Conservation (phyloP, 208 protist species). For the Wallacemonas collosoma region DNA sequence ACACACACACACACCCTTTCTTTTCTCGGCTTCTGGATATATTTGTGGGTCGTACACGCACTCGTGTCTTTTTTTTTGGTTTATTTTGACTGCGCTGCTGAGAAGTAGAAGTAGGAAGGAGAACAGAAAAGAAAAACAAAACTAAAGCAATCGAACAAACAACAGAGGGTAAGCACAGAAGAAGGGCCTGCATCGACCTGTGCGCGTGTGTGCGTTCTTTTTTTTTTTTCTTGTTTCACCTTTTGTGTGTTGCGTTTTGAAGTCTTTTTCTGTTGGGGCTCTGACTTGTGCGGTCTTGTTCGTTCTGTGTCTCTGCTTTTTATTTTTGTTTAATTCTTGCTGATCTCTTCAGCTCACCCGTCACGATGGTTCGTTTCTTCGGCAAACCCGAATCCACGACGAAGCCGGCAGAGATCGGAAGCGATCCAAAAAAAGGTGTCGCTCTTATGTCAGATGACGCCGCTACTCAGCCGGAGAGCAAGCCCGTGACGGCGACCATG, state of each 20-base stretch:
- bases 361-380: not conserved
- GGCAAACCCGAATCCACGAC: not conserved
- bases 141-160: not conserved
- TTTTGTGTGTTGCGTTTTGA: too few species aligned
- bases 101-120: slow-evolving; percentile 8
- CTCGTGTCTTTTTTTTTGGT: not conserved
- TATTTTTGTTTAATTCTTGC: slow-evolving; percentile 2
- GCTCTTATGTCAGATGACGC: not conserved
- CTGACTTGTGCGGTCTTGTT: not conserved
- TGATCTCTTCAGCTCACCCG: not conserved
- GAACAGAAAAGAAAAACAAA: not conserved
- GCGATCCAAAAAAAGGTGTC: not conserved
- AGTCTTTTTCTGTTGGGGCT: not conserved
- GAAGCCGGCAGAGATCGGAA: not conserved
- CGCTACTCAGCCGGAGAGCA: not conserved
- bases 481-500: not conserved
- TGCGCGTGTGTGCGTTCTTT: not conserved
- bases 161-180: not conserved
- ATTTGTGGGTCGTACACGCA: not conserved
- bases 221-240: slow-evolving; percentile 10
- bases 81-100: too few species aligned
- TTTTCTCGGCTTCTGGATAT: too few species aligned
- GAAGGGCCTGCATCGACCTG: not conserved
- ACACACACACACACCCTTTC: too few species aligned
- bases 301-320: not conserved